Base-by-base conservation (phyloP, 495 filamentous ascomycete genomes). In the Penicillium mononematosum region DNA sequence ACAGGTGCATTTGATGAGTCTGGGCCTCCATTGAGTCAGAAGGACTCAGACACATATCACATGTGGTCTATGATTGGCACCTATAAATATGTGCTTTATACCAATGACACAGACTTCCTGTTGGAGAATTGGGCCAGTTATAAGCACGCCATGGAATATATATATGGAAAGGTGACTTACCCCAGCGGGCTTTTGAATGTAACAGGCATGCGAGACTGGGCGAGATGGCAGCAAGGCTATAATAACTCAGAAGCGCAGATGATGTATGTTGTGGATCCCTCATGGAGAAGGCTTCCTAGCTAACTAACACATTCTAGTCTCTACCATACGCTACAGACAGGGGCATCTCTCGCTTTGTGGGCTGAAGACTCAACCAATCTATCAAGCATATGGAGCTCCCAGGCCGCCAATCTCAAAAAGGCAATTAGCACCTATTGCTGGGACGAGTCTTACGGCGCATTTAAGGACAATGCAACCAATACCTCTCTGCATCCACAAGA, bases 51-150 rank as follows among this genome's bases (percentile, higher is more conserved):
- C 59, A 85, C 83, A 9, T 87, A 87, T 62, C 84, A 87, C 59
- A 83, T 85, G 78, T 82, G 80, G 77, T 77, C 78, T 5, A 79
- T 87, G 74, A 80, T 85, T 41, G 83, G 84, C 19, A 85, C 81
- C 11, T 85, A 83, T 61, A 84, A 85, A 51, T 87, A 86, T 58
- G 67, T 82, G 45, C 73, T 87, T 11, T 84, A 75, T 59, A 84
- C 81, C 6, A 76, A 81, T 41, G 81, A 86, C 53, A 75, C 74
- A 12, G 64, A 68, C 16, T 86, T 83, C 57, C 63, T 85, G 9
- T 50, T 50, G 25, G 38, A 68, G 22, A 81, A 80, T 52, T 85
- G 81, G 81, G 53, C 68, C 4, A 71, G 70, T 17, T 86, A 84
- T 61, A 62, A 73, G 29, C 61, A 61, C 32, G 83, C 81, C 14